Conservation (phyloP, 2,329 filamentous ascomycete species). For the Thelonectria rubi region DNA sequence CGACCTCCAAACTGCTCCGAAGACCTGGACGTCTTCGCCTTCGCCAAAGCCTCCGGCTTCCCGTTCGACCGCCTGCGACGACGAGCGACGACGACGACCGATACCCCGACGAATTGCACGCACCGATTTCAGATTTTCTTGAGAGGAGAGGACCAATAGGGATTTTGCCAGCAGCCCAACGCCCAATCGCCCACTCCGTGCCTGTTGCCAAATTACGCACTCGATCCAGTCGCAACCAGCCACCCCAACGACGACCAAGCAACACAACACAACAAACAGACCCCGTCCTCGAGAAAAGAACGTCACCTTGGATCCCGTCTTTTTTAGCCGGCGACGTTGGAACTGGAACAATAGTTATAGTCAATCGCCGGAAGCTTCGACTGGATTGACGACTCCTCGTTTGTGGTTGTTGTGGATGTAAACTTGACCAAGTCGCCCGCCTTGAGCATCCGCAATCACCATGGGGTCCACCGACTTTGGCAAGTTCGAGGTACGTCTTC, state of each 20-base stretch:
- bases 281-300: constrained; percentile 5
- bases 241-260: constrained; percentile 24
- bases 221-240: constrained; percentile 22
- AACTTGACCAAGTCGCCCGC: constrained; percentile 38
- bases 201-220: constrained; percentile 19
- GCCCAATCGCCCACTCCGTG: background rate
- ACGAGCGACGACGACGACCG: constrained; percentile 2
- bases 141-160: constrained; percentile 10
- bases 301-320: background rate
- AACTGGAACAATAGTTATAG: constrained; percentile 2
- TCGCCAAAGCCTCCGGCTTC: background rate
- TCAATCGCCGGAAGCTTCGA: constrained; percentile 25
- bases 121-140: background rate
- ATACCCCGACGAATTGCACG: background rate
- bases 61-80: constrained; percentile 10
- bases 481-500: constrained; percentile 63
- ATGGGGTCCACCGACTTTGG: constrained; percentile 71
- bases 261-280: constrained; percentile 16
- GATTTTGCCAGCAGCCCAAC: constrained; percentile 8
- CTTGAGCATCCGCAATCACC: constrained; percentile 45
- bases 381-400: constrained; percentile 23
- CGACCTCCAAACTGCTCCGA: constrained; percentile 3
- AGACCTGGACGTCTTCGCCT: background rate
- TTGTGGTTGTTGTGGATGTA: constrained; percentile 43
- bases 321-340: background rate